These are phyloP conservation scores for Ustilago shanxiensis DNA, from an alignment of 1,284 basidiomycete genomes.

Conservation along the genomic window DNA sequence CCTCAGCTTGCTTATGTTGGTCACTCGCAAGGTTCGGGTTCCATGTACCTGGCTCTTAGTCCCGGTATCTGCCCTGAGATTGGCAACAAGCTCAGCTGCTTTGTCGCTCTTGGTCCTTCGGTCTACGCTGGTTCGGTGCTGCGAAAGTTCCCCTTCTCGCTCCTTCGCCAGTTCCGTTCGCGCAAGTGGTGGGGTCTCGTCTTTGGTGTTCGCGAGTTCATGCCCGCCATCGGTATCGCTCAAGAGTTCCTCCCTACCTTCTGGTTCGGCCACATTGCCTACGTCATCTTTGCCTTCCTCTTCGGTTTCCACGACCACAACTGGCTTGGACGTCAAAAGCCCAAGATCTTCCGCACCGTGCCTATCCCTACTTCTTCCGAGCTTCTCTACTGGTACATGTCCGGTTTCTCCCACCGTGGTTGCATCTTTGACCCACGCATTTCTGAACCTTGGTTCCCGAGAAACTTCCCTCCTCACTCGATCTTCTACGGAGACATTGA, in stretches of 20 bases:
- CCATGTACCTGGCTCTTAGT: slow-evolving; percentile 68
- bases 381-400: slow-evolving; percentile 70
- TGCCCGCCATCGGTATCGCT: slow-evolving; percentile 63
- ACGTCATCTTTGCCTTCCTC: slow-evolving; percentile 66
- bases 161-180: slow-evolving; percentile 64
- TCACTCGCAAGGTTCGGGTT: slow-evolving; percentile 68
- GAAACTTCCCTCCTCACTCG: slow-evolving; percentile 66
- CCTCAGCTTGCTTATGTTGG: slow-evolving; percentile 66
- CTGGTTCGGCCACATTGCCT: slow-evolving; percentile 67
- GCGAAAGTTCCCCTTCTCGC: slow-evolving; percentile 65
- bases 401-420: slow-evolving; percentile 65
- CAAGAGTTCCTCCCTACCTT: slow-evolving; percentile 64
- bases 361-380: slow-evolving; percentile 65
- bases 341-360: slow-evolving; percentile 68
- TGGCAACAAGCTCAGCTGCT: slow-evolving; percentile 64
- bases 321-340: slow-evolving; percentile 66
- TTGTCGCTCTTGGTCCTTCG: slow-evolving; percentile 66
- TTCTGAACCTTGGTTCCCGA: slow-evolving; percentile 66
- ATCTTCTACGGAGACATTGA: slow-evolving; percentile 67
- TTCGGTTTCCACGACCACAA: slow-evolving; percentile 69
- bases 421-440: slow-evolving; percentile 69
- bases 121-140: slow-evolving; percentile 68
- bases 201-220: slow-evolving; percentile 67
- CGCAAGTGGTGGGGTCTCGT: slow-evolving; percentile 66
- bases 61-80: slow-evolving; percentile 66